Base-by-base conservation (phyloP, 805 yeast genomes). In the Jamesozyma piceae region DNA sequence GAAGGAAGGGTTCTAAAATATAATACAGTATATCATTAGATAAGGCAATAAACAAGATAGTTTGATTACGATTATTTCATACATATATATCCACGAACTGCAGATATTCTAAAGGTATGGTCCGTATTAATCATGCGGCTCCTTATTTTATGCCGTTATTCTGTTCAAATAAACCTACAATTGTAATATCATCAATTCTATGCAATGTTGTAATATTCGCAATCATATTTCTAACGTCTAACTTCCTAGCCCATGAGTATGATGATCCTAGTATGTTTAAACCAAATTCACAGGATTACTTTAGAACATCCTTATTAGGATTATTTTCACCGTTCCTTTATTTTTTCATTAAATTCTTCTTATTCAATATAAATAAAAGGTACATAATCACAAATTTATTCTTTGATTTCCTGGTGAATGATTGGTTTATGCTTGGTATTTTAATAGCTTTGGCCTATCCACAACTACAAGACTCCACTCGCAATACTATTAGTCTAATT, bases 361-460 rank as follows among this genome's bases (percentile, higher is more conserved):
- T 60, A 8, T 50, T 60, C 32, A 55, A 54, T 35, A 38, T 60
- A 5, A 60, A 60, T 35, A 44, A 57, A 3, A 52, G 58, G 49
- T 42, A 55, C 11, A 47, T 63, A 35, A 50, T 66, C 5, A 37
- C 57, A 5, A 57, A 63, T 10, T 32, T 67, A 3, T 40, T 66
- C 35, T 45, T 54, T 13, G 60, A 60, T 42, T 59, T 56, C 44
- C 55, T 58, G 5, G 35, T 64, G 17, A 61, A 67, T 47, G 64
- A 64, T 38, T 60, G 65, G 64, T 49, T 65, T 35, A 57, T 62
- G 46, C 58, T 68, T 31, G 44, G 63, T 30, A 60, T 68, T 2
- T 43, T 68, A 6, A 50, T 65, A 15, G 53, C 63, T 14, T 47
- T 67, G 41, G 69, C 73, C 21, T 65, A 65, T 39, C 73, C 73